These are phyloP conservation scores for Fusarium sp. DNA, from an alignment of 2,329 filamentous ascomycete genomes.

Conservation along the genomic window DNA sequence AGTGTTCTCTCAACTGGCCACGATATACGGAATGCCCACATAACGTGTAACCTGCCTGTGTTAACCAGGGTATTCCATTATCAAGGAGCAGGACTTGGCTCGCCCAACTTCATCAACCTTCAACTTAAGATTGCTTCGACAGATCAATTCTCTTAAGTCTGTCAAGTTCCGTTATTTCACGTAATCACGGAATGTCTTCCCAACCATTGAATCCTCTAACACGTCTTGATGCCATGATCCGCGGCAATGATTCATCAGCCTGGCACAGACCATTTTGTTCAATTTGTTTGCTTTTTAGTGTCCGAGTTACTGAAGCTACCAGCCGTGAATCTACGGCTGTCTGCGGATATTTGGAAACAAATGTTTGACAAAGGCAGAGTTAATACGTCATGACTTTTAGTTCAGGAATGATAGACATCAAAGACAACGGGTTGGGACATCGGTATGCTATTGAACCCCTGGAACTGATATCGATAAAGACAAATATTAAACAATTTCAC, in stretches of 20 bases:
- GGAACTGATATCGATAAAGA: neutral
- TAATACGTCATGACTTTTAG: slow-evolving; percentile 9
- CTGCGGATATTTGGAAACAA: neutral
- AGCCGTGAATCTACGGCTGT: too few relatives aligned
- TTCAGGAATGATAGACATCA: too few relatives aligned
- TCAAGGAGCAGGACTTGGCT: neutral
- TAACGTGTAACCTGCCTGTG: neutral
- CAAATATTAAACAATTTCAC: neutral
- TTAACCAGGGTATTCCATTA: neutral
- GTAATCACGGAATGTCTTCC: slow-evolving; percentile 13
- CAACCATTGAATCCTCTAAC: neutral
- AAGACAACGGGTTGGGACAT: neutral
- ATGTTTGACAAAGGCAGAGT: neutral
- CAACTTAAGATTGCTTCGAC: too few relatives aligned
- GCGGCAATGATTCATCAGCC: slow-evolving; percentile 35
- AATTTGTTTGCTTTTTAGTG: slow-evolving; percentile 23
- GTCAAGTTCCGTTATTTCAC: slow-evolving; percentile 3
- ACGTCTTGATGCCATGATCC: slow-evolving; percentile 27
- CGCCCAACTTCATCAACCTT: neutral
- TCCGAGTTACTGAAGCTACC: neutral
- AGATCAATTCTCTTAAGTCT: too few relatives aligned
- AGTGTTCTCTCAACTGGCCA: neutral
- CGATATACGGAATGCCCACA: neutral
- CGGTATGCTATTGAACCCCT: neutral
- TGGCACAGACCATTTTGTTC: slow-evolving; percentile 6